Evolutionary conservation across 768 basidiomycete species (phyloP).

Genomic region (Cantharellus anzutake): DNA sequence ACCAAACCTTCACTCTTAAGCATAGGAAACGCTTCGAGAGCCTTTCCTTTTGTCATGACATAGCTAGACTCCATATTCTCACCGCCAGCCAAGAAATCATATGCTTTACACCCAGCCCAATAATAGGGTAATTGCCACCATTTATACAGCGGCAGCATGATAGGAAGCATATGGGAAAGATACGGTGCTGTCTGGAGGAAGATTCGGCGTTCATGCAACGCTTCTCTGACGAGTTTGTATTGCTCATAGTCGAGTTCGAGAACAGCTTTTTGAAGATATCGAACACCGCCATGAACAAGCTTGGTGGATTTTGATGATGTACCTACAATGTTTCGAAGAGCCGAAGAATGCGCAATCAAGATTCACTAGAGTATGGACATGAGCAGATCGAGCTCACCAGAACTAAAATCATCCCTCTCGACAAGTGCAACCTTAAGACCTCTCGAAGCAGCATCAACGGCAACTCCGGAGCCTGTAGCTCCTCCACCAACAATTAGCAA

Average conservation of each 20-base stretch:
- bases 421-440: slow-evolving; percentile 87
- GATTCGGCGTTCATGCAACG: slow-evolving; percentile 77
- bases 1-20: slow-evolving; percentile 81
- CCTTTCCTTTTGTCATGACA: slow-evolving; percentile 86
- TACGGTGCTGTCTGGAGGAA: slow-evolving; percentile 96
- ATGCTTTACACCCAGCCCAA: slow-evolving; percentile 87
- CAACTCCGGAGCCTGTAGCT: slow-evolving; percentile 92
- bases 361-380: neutral
- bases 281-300: slow-evolving; percentile 92
- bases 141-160: slow-evolving; percentile 96
- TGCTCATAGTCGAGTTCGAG: slow-evolving; percentile 93
- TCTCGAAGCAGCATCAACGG: slow-evolving; percentile 81
- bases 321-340: slow-evolving; percentile 24
- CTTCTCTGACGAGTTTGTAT: slow-evolving; percentile 91
- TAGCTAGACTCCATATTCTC: slow-evolving; percentile 96
- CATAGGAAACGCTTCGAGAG: slow-evolving; percentile 91
- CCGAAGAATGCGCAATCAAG: neutral
- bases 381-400: slow-evolving; percentile 31
- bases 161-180: slow-evolving; percentile 79
- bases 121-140: slow-evolving; percentile 98
- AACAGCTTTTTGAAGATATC: slow-evolving; percentile 93
- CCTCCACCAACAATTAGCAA: slow-evolving; percentile 81
- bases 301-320: slow-evolving; percentile 97
- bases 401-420: slow-evolving; percentile 79
- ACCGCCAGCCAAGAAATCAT: slow-evolving; percentile 85